Evolutionary conservation across 805 yeast species (phyloP).

Genomic region (Maudiozyma barnettii): DNA sequence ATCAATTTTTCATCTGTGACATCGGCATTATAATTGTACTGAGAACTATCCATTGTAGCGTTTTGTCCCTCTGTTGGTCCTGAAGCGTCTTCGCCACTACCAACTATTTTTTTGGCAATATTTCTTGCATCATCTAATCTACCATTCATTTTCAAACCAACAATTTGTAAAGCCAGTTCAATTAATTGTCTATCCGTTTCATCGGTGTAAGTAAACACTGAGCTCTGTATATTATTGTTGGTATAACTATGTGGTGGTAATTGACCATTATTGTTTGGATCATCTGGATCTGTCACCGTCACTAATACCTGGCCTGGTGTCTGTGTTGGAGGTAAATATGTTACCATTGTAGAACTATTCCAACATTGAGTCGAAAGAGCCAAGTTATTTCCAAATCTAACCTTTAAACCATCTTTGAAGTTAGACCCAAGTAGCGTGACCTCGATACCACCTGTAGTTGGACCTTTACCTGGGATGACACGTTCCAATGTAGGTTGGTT

Average conservation of each 20-base stretch:
- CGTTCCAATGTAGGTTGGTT: conserved; percentile 58
- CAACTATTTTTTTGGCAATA: conserved; percentile 85
- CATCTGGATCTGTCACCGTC: conserved; percentile 50
- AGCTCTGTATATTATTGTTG: conserved; percentile 23
- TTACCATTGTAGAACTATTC: conserved; percentile 89
- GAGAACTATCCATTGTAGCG: neutral
- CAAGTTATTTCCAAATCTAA: conserved; percentile 74
- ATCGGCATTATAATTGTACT: neutral
- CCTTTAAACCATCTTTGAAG: conserved; percentile 72
- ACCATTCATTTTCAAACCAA: conserved; percentile 95
- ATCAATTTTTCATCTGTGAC: conserved; percentile 32
- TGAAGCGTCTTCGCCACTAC: conserved; percentile 29
- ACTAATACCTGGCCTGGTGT: conserved; percentile 89
- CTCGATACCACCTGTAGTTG: conserved; percentile 92
- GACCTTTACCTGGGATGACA: conserved; percentile 92
- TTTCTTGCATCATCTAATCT: conserved; percentile 89
- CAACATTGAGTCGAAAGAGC: conserved; percentile 89
- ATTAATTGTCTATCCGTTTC: conserved; percentile 92
- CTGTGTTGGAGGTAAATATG: conserved; percentile 85
- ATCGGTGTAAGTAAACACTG: conserved; percentile 80
- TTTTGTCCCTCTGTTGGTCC: neutral
- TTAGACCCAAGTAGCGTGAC: conserved; percentile 82
- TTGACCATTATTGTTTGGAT: neutral
- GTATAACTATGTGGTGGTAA: neutral
- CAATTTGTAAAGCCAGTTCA: conserved; percentile 91